These are phyloP conservation scores for Macrophomina tecta DNA, from an alignment of 2,329 filamentous ascomycete species.

Conservation along the genomic window DNA sequence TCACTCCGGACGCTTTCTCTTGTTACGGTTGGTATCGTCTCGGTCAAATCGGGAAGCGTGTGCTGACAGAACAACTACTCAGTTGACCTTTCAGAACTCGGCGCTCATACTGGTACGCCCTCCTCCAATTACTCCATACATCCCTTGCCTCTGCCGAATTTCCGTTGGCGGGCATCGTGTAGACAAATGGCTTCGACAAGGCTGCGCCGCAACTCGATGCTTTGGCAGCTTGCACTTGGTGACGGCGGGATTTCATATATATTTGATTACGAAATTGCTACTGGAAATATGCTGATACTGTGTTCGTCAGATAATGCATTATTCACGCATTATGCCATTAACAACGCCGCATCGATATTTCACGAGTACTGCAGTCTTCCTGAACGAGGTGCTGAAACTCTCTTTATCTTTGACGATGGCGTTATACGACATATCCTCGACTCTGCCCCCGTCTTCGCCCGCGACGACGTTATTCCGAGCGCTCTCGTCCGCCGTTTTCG, in stretches of 20 bases:
- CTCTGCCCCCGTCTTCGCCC: conserved; percentile 77
- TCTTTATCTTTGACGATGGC: conserved; percentile 84
- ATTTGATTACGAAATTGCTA: neutral
- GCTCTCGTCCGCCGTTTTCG: conserved; percentile 81
- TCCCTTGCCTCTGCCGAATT: neutral
- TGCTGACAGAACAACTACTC: conserved; percentile 35
- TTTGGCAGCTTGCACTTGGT: too few relatives aligned
- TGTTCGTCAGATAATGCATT: conserved; percentile 79
- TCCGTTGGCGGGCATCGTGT: neutral
- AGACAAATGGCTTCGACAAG: neutral
- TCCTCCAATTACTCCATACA: neutral
- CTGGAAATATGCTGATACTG: conserved; percentile 15
- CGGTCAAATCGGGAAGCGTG: neutral
- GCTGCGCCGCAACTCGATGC: neutral
- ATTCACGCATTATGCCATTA: conserved; percentile 91
- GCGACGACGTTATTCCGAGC: conserved; percentile 80
- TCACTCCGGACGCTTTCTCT: conserved; percentile 73
- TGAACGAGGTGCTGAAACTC: conserved; percentile 92
- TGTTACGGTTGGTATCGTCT: conserved; percentile 59
- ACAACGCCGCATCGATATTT: conserved; percentile 85
- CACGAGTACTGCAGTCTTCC: conserved; percentile 89
- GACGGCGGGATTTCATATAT: neutral
- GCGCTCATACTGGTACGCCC: conserved; percentile 72
- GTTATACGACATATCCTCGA: conserved; percentile 83
- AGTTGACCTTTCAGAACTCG: conserved; percentile 83